Percentiles rank a stretch among this genome's conserved stretches.
These are phyloP conservation scores for Acidiella bohemica DNA, from an alignment of 495 filamentous ascomycete species.

Conservation along the genomic window DNA sequence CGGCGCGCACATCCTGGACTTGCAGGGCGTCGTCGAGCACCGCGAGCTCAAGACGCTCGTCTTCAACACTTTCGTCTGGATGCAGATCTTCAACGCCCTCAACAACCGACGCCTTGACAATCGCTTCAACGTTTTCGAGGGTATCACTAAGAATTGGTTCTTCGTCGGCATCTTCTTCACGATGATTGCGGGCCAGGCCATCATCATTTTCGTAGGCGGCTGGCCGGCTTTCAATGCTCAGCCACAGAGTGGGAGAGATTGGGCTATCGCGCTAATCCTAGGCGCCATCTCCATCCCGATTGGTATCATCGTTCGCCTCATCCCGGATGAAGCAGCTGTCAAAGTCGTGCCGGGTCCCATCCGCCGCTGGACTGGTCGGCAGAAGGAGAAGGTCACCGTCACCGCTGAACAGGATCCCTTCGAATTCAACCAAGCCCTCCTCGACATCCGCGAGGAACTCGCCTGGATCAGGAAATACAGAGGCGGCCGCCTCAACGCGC, in stretches of 20 bases:
- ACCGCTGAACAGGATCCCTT: conserved; percentile 57
- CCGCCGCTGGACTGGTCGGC: conserved; percentile 7
- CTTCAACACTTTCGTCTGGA: conserved; percentile 90
- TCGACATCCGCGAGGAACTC: conserved; percentile 30
- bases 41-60: conserved; percentile 53
- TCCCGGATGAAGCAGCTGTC: conserved; percentile 52
- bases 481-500: conserved; percentile 75
- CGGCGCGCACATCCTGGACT: conserved; percentile 49
- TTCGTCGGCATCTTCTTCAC: conserved; percentile 71
- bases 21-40: conserved; percentile 29
- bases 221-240: conserved; percentile 48
- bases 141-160: conserved; percentile 62
- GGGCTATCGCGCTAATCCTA: conserved; percentile 60
- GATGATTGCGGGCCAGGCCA: conserved; percentile 68
- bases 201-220: conserved; percentile 69
- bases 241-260: conserved; percentile 50
- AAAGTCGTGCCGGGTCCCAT: conserved; percentile 37
- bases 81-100: conserved; percentile 88
- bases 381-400: conserved; percentile 25
- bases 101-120: conserved; percentile 82
- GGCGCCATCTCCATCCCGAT: conserved; percentile 59
- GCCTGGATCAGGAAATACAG: conserved; percentile 54
- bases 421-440: conserved; percentile 35
- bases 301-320: conserved; percentile 56
- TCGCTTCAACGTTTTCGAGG: conserved; percentile 79